Conservation (phyloP, 108 stramenopile genomes). For the Skeletonema marinoi region DNA sequence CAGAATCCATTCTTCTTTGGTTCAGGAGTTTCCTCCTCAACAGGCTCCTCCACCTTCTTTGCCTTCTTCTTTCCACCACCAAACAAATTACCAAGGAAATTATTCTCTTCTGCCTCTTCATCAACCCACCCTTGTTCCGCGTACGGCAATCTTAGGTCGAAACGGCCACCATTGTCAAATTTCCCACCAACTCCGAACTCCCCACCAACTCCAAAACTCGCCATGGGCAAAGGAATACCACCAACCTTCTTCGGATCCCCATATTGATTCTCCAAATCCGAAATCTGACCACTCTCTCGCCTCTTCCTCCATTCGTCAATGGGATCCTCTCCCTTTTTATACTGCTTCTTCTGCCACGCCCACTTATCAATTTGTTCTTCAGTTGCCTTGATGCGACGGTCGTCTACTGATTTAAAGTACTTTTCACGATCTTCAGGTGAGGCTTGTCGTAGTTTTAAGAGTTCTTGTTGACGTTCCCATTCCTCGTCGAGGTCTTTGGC, state of each 20-base stretch:
- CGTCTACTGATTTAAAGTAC: conserved; percentile 80
- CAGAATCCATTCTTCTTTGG: conserved; percentile 2
- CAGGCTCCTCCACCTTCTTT: background rate
- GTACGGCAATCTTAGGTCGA: conserved; percentile 89
- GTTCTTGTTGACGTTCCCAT: conserved; percentile 82
- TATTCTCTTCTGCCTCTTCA: conserved; percentile 63
- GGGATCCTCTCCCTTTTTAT: conserved; percentile 84
- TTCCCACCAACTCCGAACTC: conserved; percentile 92
- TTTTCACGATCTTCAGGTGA: conserved; percentile 67
- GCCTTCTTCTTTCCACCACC: conserved; percentile 49
- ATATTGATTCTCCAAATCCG: conserved; percentile 86
- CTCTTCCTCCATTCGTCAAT: conserved; percentile 88
- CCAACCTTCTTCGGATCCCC: conserved; percentile 84
- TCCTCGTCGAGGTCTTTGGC: conserved; percentile 48
- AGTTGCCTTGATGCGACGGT: conserved; percentile 66
- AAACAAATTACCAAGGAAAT: conserved; percentile 43
- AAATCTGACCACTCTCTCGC: conserved; percentile 69
- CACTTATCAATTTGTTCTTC: conserved; percentile 80
- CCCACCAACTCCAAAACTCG: conserved; percentile 90
- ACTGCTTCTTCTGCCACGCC: conserved; percentile 87
- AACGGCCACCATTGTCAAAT: conserved; percentile 96
- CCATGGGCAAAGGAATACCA: conserved; percentile 84
- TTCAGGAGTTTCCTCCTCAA: background rate
- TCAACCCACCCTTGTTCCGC: conserved; percentile 90
- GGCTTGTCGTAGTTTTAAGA: conserved; percentile 60